These are phyloP conservation scores for Paramarasmius palmivorus DNA, from an alignment of 1,284 basidiomycete genomes.

Conservation along the genomic window DNA sequence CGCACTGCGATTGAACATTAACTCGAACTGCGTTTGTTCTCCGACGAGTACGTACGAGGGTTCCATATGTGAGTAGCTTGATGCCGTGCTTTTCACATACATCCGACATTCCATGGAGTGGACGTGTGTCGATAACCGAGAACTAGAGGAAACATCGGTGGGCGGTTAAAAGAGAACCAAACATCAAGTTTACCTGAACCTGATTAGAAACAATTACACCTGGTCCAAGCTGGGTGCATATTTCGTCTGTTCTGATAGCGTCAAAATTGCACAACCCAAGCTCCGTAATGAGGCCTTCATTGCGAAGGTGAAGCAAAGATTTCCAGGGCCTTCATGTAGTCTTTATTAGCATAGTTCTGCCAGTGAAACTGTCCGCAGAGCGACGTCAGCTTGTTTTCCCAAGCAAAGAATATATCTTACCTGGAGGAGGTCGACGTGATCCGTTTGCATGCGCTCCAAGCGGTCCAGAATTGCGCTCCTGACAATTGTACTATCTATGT, in stretches of 20 bases:
- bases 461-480: constrained; percentile 70
- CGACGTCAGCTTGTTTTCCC: neutral
- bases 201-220: constrained; percentile 79
- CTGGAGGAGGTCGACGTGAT: constrained; percentile 70
- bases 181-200: constrained; percentile 57
- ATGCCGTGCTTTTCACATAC: constrained; percentile 72
- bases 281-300: constrained; percentile 60
- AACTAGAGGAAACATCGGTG: constrained; percentile 49
- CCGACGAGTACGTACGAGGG: constrained; percentile 53
- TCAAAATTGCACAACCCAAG: constrained; percentile 85
- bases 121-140: constrained; percentile 77
- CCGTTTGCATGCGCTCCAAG: constrained; percentile 47
- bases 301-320: constrained; percentile 59
- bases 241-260: constrained; percentile 70
- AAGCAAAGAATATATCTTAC: constrained; percentile 28
- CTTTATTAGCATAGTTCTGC: constrained; percentile 74
- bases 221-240: constrained; percentile 68
- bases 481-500: constrained; percentile 56
- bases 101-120: constrained; percentile 73
- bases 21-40: constrained; percentile 10
- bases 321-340: constrained; percentile 63
- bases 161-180: neutral
- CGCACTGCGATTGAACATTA: constrained; percentile 53
- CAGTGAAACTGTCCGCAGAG: constrained; percentile 83
- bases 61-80: constrained; percentile 80